Base-by-base conservation (phyloP, 257 asterid species). In the Salvia rosmarinus region DNA sequence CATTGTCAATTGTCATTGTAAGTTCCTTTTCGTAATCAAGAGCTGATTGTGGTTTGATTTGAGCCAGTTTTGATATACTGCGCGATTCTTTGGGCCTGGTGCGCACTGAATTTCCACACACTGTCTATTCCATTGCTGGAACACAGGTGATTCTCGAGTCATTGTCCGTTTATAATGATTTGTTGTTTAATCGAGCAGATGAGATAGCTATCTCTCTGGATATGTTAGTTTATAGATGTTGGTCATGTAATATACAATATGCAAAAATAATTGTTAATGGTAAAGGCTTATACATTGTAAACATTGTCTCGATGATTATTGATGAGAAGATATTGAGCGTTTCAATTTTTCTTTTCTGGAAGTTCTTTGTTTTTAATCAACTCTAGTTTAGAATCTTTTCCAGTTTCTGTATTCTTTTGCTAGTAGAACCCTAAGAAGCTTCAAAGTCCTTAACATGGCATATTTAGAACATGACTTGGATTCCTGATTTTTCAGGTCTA, bases 41-140 rank as follows among this genome's bases (percentile, higher is more conserved):
- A 49, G 46, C 44, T 80, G 50, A 67, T 28, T 19, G 9, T 77
- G 10, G 3, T 75, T 74, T 71, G 16, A 14, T 9, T 59, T 81
- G 74, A 42, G 32, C 70, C 89, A 95, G 98, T 75, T 95, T 91
- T 68, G 99, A 95, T 82, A 82, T 95, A 72, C 44, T 91, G 73
- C 96, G 85, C 0, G 99, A 95, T 79, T 82, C 93, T 0, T 80
- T 95, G 79, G 97, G 98, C 54, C 63, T 95, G 82, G 89, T 89
- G 70, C 95, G 99, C 44, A 84, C 96, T 0, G 96, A 89, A 71
- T 94, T 94, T 72, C 96, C 99, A 6, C 98, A 94, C 72, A 84
- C 96, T 0, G 80, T 84, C 5, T 91, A 86, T 64, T 88, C 96
- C 11, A 80, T 91, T 55, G 88, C 98, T 5, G 99, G 99, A 68